phyloP scores from a whole-genome alignment of 495 filamentous ascomycete genomes.

The Glutinoglossum americanum region DNA sequence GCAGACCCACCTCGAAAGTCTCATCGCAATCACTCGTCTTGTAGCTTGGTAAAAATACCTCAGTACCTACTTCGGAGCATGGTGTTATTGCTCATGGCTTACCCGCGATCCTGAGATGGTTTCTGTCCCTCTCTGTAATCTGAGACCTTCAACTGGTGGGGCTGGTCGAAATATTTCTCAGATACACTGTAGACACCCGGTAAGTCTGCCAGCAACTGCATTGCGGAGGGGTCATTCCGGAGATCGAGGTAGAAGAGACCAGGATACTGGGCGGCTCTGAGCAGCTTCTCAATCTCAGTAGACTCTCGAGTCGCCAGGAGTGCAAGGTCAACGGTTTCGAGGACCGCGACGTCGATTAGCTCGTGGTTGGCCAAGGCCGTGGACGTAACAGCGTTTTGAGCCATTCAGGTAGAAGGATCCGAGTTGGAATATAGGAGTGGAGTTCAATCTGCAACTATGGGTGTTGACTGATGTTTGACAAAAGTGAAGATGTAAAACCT shows the following conservation, averaged over 20 bases:
- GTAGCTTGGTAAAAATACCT: no score
- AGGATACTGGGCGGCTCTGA: constrained; percentile 8
- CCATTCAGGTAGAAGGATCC: not conserved
- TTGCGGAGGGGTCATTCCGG: not conserved
- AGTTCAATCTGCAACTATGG: no score
- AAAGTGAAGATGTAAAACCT: no score
- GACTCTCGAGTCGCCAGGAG: constrained; percentile 7
- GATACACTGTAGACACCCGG: not conserved
- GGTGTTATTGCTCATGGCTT: no score
- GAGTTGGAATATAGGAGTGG: no score
- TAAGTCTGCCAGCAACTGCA: not conserved
- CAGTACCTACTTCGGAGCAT: no score
- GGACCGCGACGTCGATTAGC: constrained; percentile 6
- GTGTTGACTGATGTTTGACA: no score
- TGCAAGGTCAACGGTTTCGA: constrained; percentile 8
- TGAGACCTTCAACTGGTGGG: not conserved
- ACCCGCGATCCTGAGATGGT: no score
- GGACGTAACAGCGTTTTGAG: not conserved
- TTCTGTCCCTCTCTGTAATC: not conserved
- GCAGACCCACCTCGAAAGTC: constrained; percentile 1
- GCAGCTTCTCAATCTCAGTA: constrained; percentile 8
- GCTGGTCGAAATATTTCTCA: not conserved
- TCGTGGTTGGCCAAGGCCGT: constrained; percentile 5
- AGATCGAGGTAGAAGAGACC: constrained; percentile 11
- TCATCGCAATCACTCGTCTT: not conserved